Evolutionary conservation across 164 flowering plant genomes (phyloP).

Genomic region (Magnolia officinalis): DNA sequence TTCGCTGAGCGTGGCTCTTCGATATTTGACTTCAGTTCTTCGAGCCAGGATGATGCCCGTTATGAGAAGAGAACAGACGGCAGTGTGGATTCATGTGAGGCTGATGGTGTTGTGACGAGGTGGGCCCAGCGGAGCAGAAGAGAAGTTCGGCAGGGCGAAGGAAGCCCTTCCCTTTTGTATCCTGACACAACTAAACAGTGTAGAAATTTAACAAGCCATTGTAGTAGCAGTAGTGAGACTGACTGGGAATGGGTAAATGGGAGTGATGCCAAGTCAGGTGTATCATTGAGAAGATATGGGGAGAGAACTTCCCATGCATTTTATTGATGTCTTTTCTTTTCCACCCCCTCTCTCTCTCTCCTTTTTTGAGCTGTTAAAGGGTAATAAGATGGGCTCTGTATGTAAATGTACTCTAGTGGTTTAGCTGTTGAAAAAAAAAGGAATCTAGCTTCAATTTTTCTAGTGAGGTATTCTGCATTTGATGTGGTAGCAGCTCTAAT

Average conservation of each 20-base stretch:
- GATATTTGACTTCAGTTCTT: constrained; percentile 4
- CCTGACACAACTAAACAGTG: constrained; percentile 34
- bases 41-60: not conserved
- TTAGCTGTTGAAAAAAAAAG: not conserved
- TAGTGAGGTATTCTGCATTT: too few relatives aligned
- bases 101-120: not conserved
- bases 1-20: constrained; percentile 19
- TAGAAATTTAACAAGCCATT: constrained; percentile 34
- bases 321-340: constrained; percentile 4
- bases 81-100: not conserved
- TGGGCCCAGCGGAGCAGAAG: not conserved
- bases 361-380: not conserved
- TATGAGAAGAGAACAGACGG: not conserved
- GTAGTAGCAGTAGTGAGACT: constrained; percentile 34
- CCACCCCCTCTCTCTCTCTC: too few relatives aligned
- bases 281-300: constrained; percentile 36
- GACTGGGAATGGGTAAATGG: constrained; percentile 29
- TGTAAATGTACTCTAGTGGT: constrained; percentile 4
- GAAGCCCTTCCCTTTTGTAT: constrained; percentile 27
- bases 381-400: not conserved
- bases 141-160: constrained; percentile 3
- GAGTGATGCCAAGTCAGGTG: constrained; percentile 14
- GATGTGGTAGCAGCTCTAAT: too few relatives aligned
- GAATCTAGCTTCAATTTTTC: not conserved
- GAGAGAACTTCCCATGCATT: constrained; percentile 33